A percentile compares a stretch with the other conserved stretches of the same genome.
Evolutionary conservation across 2,329 filamentous ascomycete genomes (phyloP).

Genomic region (Scortechinia acanthostroma): DNA sequence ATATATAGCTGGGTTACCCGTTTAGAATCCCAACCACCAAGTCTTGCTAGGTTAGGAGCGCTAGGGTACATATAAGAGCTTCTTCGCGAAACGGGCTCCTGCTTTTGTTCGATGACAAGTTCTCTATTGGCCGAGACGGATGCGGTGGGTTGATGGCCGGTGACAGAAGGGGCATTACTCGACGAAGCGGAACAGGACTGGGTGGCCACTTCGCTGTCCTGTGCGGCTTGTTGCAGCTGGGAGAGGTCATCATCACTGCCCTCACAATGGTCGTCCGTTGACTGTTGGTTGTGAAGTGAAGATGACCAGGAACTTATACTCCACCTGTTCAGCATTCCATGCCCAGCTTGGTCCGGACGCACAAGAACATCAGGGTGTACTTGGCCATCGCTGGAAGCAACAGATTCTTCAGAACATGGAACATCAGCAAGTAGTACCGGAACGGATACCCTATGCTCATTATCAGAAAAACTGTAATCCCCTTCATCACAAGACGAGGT

Average conservation of each 20-base stretch:
- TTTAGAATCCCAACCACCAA: background rate
- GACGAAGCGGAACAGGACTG: background rate
- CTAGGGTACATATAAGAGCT: background rate
- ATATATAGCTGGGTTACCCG: slow-evolving; percentile 1
- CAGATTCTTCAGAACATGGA: background rate
- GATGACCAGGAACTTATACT: slow-evolving; percentile 1
- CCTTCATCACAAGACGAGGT: background rate
- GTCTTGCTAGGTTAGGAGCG: background rate
- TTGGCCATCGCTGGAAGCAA: background rate
- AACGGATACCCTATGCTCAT: background rate
- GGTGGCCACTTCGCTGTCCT: background rate
- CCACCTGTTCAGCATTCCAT: background rate
- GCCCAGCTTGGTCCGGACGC: background rate
- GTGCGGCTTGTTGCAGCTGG: background rate
- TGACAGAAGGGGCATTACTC: background rate
- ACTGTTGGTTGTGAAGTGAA: background rate
- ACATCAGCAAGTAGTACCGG: background rate
- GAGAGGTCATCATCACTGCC: background rate
- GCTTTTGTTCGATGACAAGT: no score
- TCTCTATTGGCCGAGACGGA: no score
- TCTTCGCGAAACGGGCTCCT: no score
- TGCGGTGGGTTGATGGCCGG: background rate
- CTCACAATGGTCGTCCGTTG: background rate
- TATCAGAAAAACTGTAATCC: background rate
- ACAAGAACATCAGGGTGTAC: no score